Evolutionary conservation across 768 basidiomycete species (phyloP), one percentile per base, ranked within the genome.

Genomic region (Russula emetica): DNA sequence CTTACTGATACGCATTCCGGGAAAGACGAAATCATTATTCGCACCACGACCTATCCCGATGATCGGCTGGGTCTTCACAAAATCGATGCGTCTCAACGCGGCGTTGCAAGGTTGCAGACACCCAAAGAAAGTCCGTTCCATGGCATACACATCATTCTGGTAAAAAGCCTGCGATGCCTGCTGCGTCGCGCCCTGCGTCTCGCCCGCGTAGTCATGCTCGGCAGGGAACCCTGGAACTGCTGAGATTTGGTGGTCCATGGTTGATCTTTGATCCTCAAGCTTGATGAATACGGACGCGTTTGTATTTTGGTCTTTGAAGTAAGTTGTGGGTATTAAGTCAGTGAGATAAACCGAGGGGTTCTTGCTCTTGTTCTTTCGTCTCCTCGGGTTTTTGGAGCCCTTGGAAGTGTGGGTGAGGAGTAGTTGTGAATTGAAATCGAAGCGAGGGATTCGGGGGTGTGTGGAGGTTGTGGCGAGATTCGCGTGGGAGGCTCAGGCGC

Each of bases 1-100:
- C 82, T 73, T 69, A 92, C 90, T 92, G 71, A 92, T 82, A 80
- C 83, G 90, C 76, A 79, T 82, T 10, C 87, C 86, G 5, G 84
- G 80, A 30, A 92, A 74, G n/a, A 84, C 73, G 51, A 88, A 76
- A 62, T 87, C 84, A 63, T 74, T 75, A 10, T 1, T 20, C 5
- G 24, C 24, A 8, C 66, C 66, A 2, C 68, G 68, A 1, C 68
- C 68, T 32, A 69, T 34, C 18, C 40, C 40, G 62, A 56, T 42
- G 3, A 42, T 5, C 5, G 66, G 62, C 0, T 38, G 32, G 20
- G 60, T 26, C 54, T 67, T 67, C 40, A 58, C 8, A 40, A 69
- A 61, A 42, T 69, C 68, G 38, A 69, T 49, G 7, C 66, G 66
- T 2, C 42, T 54, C 24, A 63, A 53, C 26, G 34, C 40, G 6